Evolutionary conservation across 495 filamentous ascomycete genomes (phyloP), one percentile per base, ranked within the genome.

Genomic region (Parathielavia appendiculata): DNA sequence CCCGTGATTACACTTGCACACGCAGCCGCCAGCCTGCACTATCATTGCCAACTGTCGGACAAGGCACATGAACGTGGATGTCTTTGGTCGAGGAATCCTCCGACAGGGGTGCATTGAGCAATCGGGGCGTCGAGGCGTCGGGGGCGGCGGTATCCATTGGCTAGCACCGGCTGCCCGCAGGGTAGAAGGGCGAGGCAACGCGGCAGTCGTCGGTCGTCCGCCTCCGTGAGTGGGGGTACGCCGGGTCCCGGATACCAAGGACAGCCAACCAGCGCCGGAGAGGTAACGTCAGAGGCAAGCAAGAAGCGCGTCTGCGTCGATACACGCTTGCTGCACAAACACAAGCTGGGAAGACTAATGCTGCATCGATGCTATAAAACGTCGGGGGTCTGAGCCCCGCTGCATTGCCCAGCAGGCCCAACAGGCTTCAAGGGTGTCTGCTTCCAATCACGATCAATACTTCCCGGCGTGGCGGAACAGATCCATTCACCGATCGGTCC

Each of bases 401-500:
- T 12, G 39, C 13, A 17, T 30, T 30, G 26, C 26, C 26, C 26
- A 30, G 26, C 26, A 30, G 7, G 50, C 36, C 38, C 20, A 32
- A 38, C 51, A 43, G 39, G 35, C 50, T 32, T n/a, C 38, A 14
- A 11, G 51, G 16, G 14, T 43, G 40, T 45, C 39, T 8, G 23
- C 26, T 54, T 54, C 52, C 52, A 54, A 54, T 54, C 26, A 44
- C 22, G 22, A 44, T 35, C 40, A 44, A 14, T 23, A 40, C 17
- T 5, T 16, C 9, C 40, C 46, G 54, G 11, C 34, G 20, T 5
- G 54, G 19, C 43, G 40, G 55, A 57, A 51, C 56, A 43, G 59
- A 60, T 60, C 60, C 63, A 68, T 59, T 63, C 63, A 69, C 23
- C 16, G 56, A 56, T 32, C 13, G 54, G 39, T 23, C 60, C 56